Evolutionary conservation across 2,329 filamentous ascomycete species (phyloP), one percentile per base, ranked within the genome.

Genomic region (Fusarium heterosporum): DNA sequence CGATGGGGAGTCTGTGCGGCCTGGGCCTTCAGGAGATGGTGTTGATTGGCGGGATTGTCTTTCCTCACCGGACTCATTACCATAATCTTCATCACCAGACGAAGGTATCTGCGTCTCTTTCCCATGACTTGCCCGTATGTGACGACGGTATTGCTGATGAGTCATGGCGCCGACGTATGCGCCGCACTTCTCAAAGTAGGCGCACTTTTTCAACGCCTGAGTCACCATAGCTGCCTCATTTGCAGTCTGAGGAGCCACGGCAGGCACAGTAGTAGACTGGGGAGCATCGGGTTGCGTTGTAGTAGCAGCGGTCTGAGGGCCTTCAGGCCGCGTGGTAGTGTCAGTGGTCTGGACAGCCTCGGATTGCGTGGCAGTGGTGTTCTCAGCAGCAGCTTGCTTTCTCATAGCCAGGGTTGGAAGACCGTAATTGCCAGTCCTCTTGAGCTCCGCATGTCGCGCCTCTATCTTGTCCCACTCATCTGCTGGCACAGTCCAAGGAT

Each of bases 181-280:
- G 11, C 68, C 70, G 1, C 70, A 72, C 4, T 53, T 39, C 1
- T 60, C 47, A 34, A 68, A 72, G 25, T 59, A 60, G 1, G 49
- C 19, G 8, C 70, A 72, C 38, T 51, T 54, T 19, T 17, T 50
- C 6, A 25, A 25, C 14, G 19, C 8, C n/a, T 3, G 3, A 4
- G n/a, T 2, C 2, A 17, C n/a, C 22, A 10, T 10, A 16, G 14
- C 13, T 6, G 16, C 1, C 14, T 17, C 14, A 6, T 13, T 13
- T 12, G 19, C 10, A 45, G 28, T 16, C n/a, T 30, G 26, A 13
- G 42, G 13, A 19, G n/a, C 17, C 14, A 5, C 30, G 30, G 26
- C 10, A 13, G 12, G 25, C 9, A 25, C 12, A 4, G 16, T 16
- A 7, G 25, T 13, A 26, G 39, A 6, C 14, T 25, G 19, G 25